Evolutionary conservation across 2,329 filamentous ascomycete species (phyloP).

Genomic region (Nigrospora sphaerica): DNA sequence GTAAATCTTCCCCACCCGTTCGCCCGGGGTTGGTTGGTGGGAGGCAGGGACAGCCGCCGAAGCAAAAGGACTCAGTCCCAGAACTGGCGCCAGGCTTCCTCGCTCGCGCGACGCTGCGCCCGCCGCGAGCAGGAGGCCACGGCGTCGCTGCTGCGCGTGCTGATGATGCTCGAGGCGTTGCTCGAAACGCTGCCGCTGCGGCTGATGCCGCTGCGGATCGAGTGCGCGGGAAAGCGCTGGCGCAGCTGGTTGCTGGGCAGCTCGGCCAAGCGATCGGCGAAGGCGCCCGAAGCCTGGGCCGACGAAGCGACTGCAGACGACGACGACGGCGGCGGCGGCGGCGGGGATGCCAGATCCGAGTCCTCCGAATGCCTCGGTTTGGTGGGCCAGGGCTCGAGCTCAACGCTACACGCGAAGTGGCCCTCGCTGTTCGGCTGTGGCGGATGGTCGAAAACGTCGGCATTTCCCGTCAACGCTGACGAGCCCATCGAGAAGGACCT

Average conservation of each 20-base stretch:
- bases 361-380: too few species aligned
- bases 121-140: background rate
- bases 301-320: background rate
- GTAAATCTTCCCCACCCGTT: too few species aligned
- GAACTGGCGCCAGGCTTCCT: conserved; percentile 12
- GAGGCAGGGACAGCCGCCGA: too few species aligned
- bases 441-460: too few species aligned
- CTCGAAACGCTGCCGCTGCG: background rate
- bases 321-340: too few species aligned
- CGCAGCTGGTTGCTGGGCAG: conserved; percentile 7
- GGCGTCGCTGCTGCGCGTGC: conserved; percentile 3
- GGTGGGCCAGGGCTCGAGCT: conserved; percentile 8
- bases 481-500: conserved; percentile 1
- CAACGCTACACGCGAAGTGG: background rate
- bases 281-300: background rate
- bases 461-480: background rate
- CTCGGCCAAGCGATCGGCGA: background rate
- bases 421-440: too few species aligned
- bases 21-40: too few species aligned
- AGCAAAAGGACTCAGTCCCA: conserved; percentile 6
- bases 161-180: background rate
- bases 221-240: background rate
- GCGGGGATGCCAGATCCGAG: too few species aligned
- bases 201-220: background rate
- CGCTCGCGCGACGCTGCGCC: conserved; percentile 7